These are phyloP conservation scores for Heliamphora pulchella DNA, from an alignment of 179 eudicot species.

Conservation along the genomic window DNA sequence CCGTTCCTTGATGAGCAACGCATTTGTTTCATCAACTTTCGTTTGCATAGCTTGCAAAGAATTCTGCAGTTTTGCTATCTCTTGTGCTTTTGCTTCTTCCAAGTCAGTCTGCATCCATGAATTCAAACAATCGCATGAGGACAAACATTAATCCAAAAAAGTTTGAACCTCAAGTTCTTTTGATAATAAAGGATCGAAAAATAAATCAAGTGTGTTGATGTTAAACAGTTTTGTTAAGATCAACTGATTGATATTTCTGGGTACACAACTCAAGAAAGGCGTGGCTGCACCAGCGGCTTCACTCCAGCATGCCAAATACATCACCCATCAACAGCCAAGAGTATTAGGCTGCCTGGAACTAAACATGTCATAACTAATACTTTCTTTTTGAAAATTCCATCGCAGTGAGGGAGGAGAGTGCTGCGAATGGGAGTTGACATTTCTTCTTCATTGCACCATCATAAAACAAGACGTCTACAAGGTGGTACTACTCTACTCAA, in stretches of 20 bases:
- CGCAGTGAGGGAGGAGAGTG: too few species aligned
- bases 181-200: background rate
- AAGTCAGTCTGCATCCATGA: slow-evolving; percentile 59
- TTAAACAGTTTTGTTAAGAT: background rate
- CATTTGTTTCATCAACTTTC: slow-evolving; percentile 64
- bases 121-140: slow-evolving; percentile 9
- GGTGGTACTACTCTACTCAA: too few species aligned
- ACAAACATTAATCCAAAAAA: background rate
- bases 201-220: background rate
- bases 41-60: slow-evolving; percentile 56
- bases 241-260: background rate
- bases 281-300: too few species aligned
- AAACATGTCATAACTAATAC: too few species aligned
- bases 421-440: too few species aligned
- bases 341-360: too few species aligned
- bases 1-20: slow-evolving; percentile 61
- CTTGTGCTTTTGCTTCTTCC: slow-evolving; percentile 87
- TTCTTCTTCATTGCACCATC: too few species aligned
- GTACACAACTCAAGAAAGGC: too few species aligned
- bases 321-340: too few species aligned
- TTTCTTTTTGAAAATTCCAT: too few species aligned
- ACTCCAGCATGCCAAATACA: too few species aligned
- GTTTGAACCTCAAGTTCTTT: slow-evolving; percentile 4
- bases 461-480: too few species aligned
- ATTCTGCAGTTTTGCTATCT: slow-evolving; percentile 58